Base-by-base conservation (phyloP, 1,284 basidiomycete genomes). In the Tetrapyrgos nigripes region DNA sequence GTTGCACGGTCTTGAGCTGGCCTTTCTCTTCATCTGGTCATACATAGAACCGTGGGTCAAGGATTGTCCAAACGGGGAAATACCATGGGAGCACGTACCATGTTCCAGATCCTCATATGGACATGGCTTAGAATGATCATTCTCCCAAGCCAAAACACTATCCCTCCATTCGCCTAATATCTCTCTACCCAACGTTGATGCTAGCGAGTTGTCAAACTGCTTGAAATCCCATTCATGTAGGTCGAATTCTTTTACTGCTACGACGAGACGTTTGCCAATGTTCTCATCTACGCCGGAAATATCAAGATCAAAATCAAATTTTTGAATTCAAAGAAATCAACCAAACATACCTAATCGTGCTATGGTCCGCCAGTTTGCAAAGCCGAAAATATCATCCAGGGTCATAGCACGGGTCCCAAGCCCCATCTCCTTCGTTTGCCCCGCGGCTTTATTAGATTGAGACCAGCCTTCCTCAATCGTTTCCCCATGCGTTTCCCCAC, bases 401-500 rank as follows among this genome's bases (percentile, higher is more conserved):
- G 60, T 62, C 14, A 60, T 58, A 4, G 55, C 50, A 0, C 62
- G 54, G 3, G 52, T 47, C 9, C 62, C 62, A 1, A 55, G 54
- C 13, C 59, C 58, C 61, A 63, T 65, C 23, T 55, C 57, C 4
- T 45, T 53, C 3, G 44, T 44, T 0, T 54, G 52, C 3, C 47
- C 17, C 4, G 60, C 59, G 0, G 52, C 49, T 53, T 47, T 50
- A 43, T 63, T 65, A 3, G 59, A 33, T n/a, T 19, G 48, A 14
- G 53, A 43, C 62, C 62, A 64, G 3, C 31, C 45, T 19, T 57
- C 37, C 21, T 65, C 58, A 3, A 62, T 54, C 0, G 51, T 60
- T 19, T 63, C 62, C 1, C 62, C 64, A 50, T 63, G 57, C n/a
- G 62, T 65, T 6, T 57, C 33, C 11, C 62, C 64, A 2, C 51